Conservation (phyloP, 129 eudicot genomes). For the Helianthus annuus region HanXRQr2.0-SUNRISE NC_035438.2:39075225-39075724, state of each 20-base stretch:
- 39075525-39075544: no score
- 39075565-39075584: no score
- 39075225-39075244: background rate
- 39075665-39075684: background rate
- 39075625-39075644: background rate
- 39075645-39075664: background rate
- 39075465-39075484: no score
- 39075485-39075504: no score
- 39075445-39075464: no score
- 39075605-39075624: conserved; percentile 1
- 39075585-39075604: no score
- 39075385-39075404: background rate
- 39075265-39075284: background rate
- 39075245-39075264: background rate
- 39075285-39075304: background rate
- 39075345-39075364: background rate
- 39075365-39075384: background rate
- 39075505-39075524: no score
- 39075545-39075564: no score
- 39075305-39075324: background rate
- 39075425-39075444: no score
- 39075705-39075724: background rate
- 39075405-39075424: background rate
- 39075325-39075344: background rate
- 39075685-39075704: background rate